A percentile compares a stretch with the other conserved stretches of the same genome.
phyloP scores from a whole-genome alignment of 2,329 filamentous ascomycete species.

The Tolypocladium sp. region DNA sequence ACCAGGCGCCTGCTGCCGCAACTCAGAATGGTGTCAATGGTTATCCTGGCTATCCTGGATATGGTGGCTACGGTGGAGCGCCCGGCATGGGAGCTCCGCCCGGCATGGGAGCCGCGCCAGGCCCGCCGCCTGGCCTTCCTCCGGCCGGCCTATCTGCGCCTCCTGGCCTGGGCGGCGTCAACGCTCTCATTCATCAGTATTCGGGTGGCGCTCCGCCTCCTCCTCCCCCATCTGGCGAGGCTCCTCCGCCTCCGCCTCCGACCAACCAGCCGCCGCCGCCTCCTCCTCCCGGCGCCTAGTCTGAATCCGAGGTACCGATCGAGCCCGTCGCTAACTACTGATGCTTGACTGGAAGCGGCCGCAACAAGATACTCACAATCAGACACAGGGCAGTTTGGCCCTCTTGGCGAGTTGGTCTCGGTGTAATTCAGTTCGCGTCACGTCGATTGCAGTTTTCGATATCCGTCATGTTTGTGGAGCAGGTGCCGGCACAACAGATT shows the following conservation, averaged over 20 bases:
- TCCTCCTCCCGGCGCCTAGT: constrained; percentile 45
- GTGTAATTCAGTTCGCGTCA: background rate
- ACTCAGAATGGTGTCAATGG: constrained; percentile 34
- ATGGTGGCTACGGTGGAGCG: constrained; percentile 34
- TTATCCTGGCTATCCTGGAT: constrained; percentile 44
- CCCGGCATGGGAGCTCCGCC: constrained; percentile 10
- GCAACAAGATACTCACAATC: background rate
- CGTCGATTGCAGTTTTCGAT: background rate
- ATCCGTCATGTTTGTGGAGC: background rate
- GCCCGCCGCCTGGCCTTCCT: constrained; percentile 32
- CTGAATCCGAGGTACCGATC: background rate
- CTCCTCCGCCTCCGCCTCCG: constrained; percentile 55
- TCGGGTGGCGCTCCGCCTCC: constrained; percentile 45
- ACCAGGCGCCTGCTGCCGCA: constrained; percentile 34
- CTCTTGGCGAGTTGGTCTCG: background rate
- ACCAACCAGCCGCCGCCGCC: constrained; percentile 55
- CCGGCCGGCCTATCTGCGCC: constrained; percentile 40
- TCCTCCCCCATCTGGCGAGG: constrained; percentile 45
- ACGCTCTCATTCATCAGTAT: constrained; percentile 60
- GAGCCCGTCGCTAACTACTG: background rate
- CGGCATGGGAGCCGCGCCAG: constrained; percentile 30
- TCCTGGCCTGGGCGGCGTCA: constrained; percentile 49
- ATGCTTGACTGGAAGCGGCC: background rate
- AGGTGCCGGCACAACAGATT: background rate
- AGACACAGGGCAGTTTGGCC: background rate